Evolutionary conservation across 345 rosid species (phyloP).

Genomic region (Triadica sebifera): DNA sequence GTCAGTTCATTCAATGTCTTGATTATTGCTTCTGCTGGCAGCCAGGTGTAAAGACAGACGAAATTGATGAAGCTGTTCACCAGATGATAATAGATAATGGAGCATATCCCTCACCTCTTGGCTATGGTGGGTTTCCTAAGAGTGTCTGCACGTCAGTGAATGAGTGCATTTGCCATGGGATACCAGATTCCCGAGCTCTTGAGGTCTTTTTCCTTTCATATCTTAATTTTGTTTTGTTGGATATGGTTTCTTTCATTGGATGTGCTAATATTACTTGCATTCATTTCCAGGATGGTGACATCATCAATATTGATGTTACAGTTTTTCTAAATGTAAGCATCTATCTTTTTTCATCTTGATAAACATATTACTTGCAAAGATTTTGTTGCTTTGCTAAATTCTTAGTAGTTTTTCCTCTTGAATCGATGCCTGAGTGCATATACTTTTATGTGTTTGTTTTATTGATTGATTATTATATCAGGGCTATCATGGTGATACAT

Average conservation of each 20-base stretch:
- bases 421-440: not conserved
- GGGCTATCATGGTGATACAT: conserved; percentile 98
- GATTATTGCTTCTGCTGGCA: conserved; percentile 41
- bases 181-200: conserved; percentile 82
- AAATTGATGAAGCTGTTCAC: conserved; percentile 87
- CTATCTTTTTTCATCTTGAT: conserved; percentile 8
- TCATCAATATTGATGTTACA: conserved; percentile 87
- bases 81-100: conserved; percentile 90
- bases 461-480: conserved; percentile 23
- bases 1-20: conserved; percentile 16
- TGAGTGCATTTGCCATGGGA: conserved; percentile 97
- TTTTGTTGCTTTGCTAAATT: not conserved
- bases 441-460: not conserved
- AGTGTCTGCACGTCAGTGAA: conserved; percentile 97
- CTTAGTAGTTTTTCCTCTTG: not conserved
- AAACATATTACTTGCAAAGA: not conserved
- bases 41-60: conserved; percentile 90
- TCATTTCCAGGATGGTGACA: conserved; percentile 84
- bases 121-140: conserved; percentile 95
- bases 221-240: not conserved
- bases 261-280: conserved; percentile 4
- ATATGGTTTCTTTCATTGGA: not conserved
- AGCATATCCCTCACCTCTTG: conserved; percentile 96
- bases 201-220: conserved; percentile 46
- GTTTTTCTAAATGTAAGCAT: conserved; percentile 73